Evolutionary conservation across 371 early-diverging fungal species (phyloP).

Genomic region (Haplosporangium sp.): DNA sequence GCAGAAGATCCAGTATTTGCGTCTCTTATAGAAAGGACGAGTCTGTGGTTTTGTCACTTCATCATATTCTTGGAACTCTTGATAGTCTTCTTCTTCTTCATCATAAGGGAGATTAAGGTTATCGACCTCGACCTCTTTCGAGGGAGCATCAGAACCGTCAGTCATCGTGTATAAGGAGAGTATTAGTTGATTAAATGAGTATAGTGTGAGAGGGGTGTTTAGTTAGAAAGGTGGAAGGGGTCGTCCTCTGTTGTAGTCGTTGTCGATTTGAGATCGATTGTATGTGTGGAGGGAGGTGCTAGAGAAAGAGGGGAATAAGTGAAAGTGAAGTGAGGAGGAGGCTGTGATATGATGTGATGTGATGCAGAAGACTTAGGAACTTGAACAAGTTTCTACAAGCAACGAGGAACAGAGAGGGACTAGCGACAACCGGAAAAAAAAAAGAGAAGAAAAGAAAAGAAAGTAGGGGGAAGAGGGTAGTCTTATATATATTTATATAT

Average conservation of each 20-base stretch:
- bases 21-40: conserved; percentile 62
- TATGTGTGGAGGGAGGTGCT: not conserved
- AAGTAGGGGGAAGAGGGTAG: not conserved
- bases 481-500: conserved; percentile 3
- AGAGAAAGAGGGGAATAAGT: not conserved
- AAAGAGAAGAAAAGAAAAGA: conserved; percentile 6
- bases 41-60: conserved; percentile 45
- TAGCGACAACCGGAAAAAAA: conserved; percentile 33
- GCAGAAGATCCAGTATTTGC: conserved; percentile 73
- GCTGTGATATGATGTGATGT: not conserved
- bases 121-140: conserved; percentile 35
- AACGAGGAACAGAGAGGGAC: conserved; percentile 17
- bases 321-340: not conserved
- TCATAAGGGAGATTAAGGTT: conserved; percentile 43
- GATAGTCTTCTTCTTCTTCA: conserved; percentile 54
- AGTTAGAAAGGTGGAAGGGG: conserved; percentile 4
- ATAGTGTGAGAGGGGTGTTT: not conserved
- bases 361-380: conserved; percentile 7
- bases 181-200: not conserved
- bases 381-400: conserved; percentile 3
- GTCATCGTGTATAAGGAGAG: conserved; percentile 3
- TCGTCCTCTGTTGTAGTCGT: conserved; percentile 2
- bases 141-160: conserved; percentile 27
- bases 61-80: conserved; percentile 55
- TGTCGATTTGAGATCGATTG: conserved; percentile 1